A percentile compares a stretch with the other conserved stretches of the same genome.
phyloP scores from a whole-genome alignment of 2,329 filamentous ascomycete species.

The Aureobasidium mangrovei region DNA sequence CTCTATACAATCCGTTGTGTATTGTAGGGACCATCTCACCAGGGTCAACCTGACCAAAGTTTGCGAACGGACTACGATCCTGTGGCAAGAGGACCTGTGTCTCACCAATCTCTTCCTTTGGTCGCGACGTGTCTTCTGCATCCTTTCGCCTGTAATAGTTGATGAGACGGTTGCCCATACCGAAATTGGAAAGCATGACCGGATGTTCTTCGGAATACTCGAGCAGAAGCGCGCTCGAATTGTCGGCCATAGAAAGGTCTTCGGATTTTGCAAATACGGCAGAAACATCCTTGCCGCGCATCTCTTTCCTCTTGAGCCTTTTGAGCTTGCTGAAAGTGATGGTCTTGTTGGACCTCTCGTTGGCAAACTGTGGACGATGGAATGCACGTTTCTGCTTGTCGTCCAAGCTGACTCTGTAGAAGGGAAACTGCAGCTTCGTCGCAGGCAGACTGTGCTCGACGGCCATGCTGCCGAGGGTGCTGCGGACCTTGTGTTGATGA shows the following conservation, averaged over 20 bases:
- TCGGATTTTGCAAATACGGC: constrained; percentile 72
- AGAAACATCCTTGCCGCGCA: constrained; percentile 68
- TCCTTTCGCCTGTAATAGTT: constrained; percentile 92
- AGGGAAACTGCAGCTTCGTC: constrained; percentile 84
- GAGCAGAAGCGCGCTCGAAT: constrained; percentile 76
- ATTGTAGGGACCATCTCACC: constrained; percentile 85
- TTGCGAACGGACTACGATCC: constrained; percentile 90
- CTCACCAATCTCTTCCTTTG: constrained; percentile 80
- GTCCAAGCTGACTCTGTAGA: constrained; percentile 80
- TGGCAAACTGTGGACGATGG: constrained; percentile 69
- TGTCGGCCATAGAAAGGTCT: constrained; percentile 79
- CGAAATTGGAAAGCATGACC: constrained; percentile 86
- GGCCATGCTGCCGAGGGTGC: constrained; percentile 81
- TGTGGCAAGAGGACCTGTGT: constrained; percentile 80
- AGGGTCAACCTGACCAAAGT: constrained; percentile 86
- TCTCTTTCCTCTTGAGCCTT: constrained; percentile 69
- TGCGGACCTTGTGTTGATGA: constrained; percentile 89
- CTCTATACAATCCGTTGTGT: constrained; percentile 91
- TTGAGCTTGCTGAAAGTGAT: constrained; percentile 66
- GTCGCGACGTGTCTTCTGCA: constrained; percentile 63
- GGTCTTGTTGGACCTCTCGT: constrained; percentile 46
- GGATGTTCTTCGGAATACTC: constrained; percentile 96
- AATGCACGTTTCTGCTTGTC: constrained; percentile 68
- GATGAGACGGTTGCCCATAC: constrained; percentile 92
- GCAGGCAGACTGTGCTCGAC: constrained; percentile 93